A percentile compares a stretch with the other conserved stretches of the same genome.
phyloP scores from a whole-genome alignment of 139 green algal genomes.

The Chlamydomonas applanata region DNA sequence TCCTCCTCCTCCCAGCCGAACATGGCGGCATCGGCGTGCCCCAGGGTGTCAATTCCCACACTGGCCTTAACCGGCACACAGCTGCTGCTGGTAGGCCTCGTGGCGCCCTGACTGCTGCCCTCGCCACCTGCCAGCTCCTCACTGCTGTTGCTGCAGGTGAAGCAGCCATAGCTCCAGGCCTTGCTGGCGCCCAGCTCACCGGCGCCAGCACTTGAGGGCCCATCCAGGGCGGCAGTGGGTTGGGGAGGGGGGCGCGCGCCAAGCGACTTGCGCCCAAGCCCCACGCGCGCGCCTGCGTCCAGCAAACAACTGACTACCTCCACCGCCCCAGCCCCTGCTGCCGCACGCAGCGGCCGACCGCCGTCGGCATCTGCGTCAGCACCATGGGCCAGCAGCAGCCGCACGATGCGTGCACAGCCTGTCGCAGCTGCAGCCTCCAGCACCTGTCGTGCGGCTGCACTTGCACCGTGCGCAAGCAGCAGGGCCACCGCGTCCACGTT shows the following conservation, averaged over 20 bases:
- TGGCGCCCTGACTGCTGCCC: too few species aligned
- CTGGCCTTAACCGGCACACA: too few species aligned
- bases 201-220: too few species aligned
- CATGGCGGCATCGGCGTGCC: too few species aligned
- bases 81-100: too few species aligned
- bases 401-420: neutral
- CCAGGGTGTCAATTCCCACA: too few species aligned
- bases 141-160: too few species aligned
- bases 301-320: conserved; percentile 1
- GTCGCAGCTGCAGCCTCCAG: conserved; percentile 1
- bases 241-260: neutral
- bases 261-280: neutral
- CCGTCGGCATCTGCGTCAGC: neutral
- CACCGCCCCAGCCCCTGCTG: neutral
- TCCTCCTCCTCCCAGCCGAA: neutral
- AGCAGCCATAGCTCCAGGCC: too few species aligned
- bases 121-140: too few species aligned
- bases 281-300: conserved; percentile 1
- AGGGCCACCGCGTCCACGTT: conserved; percentile 8
- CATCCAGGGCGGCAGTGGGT: too few species aligned
- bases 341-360: neutral
- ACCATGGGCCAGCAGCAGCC: neutral
- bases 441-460: neutral
- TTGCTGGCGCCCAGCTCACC: too few species aligned
- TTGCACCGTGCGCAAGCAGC: conserved; percentile 6